Evolutionary conservation across 75 land plant species (phyloP).

Genomic region (Cryptomeria japonica): DNA sequence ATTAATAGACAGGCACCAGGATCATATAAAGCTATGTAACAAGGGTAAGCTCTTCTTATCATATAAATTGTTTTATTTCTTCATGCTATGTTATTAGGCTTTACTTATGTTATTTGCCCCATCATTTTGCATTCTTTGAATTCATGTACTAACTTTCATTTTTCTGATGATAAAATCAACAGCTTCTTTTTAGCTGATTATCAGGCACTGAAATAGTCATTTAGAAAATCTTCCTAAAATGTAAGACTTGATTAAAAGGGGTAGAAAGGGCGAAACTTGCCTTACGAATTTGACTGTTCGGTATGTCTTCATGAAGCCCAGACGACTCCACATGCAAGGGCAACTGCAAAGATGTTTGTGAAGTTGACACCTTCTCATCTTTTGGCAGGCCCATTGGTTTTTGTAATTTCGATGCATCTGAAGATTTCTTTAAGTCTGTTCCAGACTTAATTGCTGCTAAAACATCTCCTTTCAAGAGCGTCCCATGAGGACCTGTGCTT

Average conservation of each 20-base stretch:
- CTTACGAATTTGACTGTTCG: conserved; percentile 94
- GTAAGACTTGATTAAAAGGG: not conserved
- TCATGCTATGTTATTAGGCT: not conserved
- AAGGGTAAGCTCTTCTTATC: not conserved
- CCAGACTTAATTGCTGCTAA: conserved; percentile 83
- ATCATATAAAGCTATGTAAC: not conserved
- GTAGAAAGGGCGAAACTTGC: conserved; percentile 22
- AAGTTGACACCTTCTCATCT: conserved; percentile 1
- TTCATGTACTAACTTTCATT: not conserved
- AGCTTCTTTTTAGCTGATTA: not conserved
- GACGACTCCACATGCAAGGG: conserved; percentile 18
- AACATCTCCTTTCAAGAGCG: conserved; percentile 94
- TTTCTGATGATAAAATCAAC: not conserved
- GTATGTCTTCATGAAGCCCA: conserved; percentile 74
- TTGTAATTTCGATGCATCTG: conserved; percentile 25
- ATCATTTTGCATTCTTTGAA: not conserved
- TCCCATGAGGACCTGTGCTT: conserved; percentile 91
- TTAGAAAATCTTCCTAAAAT: not conserved
- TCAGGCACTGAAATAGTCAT: not conserved
- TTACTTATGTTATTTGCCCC: not conserved
- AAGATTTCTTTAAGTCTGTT: conserved; percentile 19
- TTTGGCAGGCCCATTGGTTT: conserved; percentile 14
- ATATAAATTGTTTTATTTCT: not conserved
- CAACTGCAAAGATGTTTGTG: conserved; percentile 12
- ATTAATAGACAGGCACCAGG: not conserved